phyloP scores from a whole-genome alignment of 352 stramenopile species.

The Phytophthora sojae region DNA sequence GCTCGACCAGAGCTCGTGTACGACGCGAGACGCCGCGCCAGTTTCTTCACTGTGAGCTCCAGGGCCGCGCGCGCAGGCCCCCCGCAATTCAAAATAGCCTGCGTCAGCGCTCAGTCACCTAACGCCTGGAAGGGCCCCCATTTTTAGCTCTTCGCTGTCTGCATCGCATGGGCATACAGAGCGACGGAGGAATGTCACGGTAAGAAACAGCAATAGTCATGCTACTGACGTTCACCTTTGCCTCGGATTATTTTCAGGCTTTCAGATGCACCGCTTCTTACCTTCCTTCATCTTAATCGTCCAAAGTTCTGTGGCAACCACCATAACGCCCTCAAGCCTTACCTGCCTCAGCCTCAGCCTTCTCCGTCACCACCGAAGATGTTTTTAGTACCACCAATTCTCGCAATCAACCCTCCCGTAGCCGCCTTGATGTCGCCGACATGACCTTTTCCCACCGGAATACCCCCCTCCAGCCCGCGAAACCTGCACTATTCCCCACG shows the following conservation, averaged over 20 bases:
- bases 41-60: conserved; percentile 25
- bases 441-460: too few relatives aligned
- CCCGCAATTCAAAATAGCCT: conserved; percentile 18
- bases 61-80: not conserved
- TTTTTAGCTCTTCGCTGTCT: conserved; percentile 15
- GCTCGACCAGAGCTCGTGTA: conserved; percentile 4
- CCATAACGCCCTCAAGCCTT: not conserved
- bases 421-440: too few relatives aligned
- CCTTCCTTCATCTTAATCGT: not conserved
- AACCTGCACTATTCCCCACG: not conserved
- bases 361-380: not conserved
- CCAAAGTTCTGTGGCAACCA: not conserved
- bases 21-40: not conserved
- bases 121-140: conserved; percentile 7
- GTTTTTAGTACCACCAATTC: not conserved
- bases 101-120: not conserved
- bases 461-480: not conserved
- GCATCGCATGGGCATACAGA: not conserved
- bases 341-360: not conserved
- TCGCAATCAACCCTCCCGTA: too few relatives aligned
- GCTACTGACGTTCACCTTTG: not conserved
- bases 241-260: conserved; percentile 1
- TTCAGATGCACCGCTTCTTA: not conserved
- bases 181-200: not conserved
- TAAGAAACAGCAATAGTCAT: not conserved